These are phyloP conservation scores for Lactifluus piperatus DNA, from an alignment of 768 basidiomycete genomes.

Conservation along the genomic window DNA sequence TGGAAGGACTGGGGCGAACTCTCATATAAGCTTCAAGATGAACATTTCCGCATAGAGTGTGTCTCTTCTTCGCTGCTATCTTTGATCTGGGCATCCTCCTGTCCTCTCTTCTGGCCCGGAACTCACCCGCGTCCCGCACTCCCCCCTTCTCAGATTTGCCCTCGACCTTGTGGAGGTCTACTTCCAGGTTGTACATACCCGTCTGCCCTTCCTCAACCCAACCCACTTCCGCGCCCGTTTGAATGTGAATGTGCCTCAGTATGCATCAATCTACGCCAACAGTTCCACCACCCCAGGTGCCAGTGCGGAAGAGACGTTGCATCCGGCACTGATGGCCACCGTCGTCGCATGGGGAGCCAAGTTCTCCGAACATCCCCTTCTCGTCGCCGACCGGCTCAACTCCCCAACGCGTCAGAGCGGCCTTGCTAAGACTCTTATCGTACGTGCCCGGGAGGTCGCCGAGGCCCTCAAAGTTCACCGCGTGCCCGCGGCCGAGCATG, in stretches of 20 bases:
- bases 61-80: constrained; percentile 30
- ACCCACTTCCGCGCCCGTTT: constrained; percentile 69
- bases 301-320: constrained; percentile 38
- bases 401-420: constrained; percentile 59
- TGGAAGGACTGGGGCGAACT: constrained; percentile 71
- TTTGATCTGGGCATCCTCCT: not conserved
- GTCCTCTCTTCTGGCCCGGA: constrained; percentile 9
- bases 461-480: constrained; percentile 85
- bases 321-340: constrained; percentile 74
- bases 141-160: constrained; percentile 56
- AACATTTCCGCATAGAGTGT: constrained; percentile 75
- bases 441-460: constrained; percentile 76
- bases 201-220: constrained; percentile 82
- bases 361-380: constrained; percentile 84
- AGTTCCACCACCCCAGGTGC: not conserved
- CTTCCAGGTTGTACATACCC: constrained; percentile 87
- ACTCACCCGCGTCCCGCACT: constrained; percentile 13
- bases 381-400: constrained; percentile 67
- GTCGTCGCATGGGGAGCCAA: constrained; percentile 90
- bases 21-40: constrained; percentile 62
- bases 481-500: constrained; percentile 67
- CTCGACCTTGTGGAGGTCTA: constrained; percentile 91
- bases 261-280: constrained; percentile 21
- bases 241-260: constrained; percentile 20
- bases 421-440: constrained; percentile 67